phyloP scores from a whole-genome alignment of 2,329 filamentous ascomycete genomes.

The Trichoderma aggressivum region DNA sequence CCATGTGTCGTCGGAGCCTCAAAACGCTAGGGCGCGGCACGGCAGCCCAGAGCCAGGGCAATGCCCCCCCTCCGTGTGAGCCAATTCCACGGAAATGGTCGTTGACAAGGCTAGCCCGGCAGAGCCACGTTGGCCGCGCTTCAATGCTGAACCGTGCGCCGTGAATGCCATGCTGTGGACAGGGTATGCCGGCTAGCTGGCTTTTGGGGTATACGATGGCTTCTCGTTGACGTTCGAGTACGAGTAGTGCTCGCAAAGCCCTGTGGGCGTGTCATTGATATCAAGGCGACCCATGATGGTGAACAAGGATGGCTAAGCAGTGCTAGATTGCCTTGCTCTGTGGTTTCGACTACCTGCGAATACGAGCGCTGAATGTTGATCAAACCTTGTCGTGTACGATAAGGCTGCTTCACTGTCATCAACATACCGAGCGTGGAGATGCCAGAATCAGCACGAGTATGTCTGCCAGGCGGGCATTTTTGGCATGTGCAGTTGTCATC shows the following conservation, averaged over 20 bases:
- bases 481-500: background rate
- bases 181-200: background rate
- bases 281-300: background rate
- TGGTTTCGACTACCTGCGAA: background rate
- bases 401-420: background rate
- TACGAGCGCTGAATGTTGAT: background rate
- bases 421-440: background rate
- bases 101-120: slow-evolving; percentile 6
- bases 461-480: background rate
- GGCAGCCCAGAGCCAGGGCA: slow-evolving; percentile 15
- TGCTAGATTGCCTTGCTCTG: background rate
- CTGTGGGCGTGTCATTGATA: background rate
- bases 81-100: slow-evolving; percentile 16
- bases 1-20: slow-evolving; percentile 6
- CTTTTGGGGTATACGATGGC: background rate
- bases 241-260: background rate
- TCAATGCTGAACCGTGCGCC: slow-evolving; percentile 8
- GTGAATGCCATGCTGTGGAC: background rate
- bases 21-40: slow-evolving; percentile 3
- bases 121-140: slow-evolving; percentile 13
- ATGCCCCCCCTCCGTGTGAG: slow-evolving; percentile 1
- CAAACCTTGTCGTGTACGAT: background rate
- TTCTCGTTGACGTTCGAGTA: too few relatives aligned
- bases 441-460: background rate
- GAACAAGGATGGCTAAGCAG: background rate